These are phyloP conservation scores for Prunus campanulata DNA, from an alignment of 306 rosid species.

Conservation along the genomic window DNA sequence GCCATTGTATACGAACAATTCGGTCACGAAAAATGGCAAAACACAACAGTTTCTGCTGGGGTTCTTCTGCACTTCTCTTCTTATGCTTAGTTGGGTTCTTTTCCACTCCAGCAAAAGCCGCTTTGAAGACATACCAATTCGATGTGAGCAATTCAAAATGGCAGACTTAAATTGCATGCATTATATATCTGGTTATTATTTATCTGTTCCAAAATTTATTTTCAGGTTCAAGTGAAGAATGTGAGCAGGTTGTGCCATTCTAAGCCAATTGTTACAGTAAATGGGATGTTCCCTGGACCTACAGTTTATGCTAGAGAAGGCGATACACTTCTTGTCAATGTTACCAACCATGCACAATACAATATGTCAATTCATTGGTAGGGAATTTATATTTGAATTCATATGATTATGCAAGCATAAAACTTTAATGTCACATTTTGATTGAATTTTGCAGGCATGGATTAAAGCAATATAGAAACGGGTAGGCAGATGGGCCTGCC, in stretches of 20 bases:
- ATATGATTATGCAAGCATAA: conserved; percentile 3
- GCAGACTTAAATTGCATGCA: not conserved
- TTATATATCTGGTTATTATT: too few species aligned
- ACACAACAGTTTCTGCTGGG: not conserved
- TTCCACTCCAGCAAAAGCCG: not conserved
- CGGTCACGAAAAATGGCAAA: not conserved
- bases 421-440: too few species aligned
- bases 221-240: conserved; percentile 35
- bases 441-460: conserved; percentile 26
- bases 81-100: not conserved
- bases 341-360: too few species aligned
- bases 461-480: conserved; percentile 34
- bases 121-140: not conserved
- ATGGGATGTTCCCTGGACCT: conserved; percentile 41
- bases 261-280: conserved; percentile 34
- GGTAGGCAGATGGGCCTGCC: conserved; percentile 44
- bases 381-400: too few species aligned
- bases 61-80: not conserved
- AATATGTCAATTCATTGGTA: too few species aligned
- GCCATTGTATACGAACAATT: not conserved
- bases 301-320: conserved; percentile 26
- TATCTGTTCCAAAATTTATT: not conserved
- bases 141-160: not conserved
- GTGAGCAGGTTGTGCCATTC: conserved; percentile 36
- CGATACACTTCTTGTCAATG: too few species aligned